Base-by-base conservation (phyloP, 805 yeast genomes). In the Spathaspora passalidarum region DNA sequence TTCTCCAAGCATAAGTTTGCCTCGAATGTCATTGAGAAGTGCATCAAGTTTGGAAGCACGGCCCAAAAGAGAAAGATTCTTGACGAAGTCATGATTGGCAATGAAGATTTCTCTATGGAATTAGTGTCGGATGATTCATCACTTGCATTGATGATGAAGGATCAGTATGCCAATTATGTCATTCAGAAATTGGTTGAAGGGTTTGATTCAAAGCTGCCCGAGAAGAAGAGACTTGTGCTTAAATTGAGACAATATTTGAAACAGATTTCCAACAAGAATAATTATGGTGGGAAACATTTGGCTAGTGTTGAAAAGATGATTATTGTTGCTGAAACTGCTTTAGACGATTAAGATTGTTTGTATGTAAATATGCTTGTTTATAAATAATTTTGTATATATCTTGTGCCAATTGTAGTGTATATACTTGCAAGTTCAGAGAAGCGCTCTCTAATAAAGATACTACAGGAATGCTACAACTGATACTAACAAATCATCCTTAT, bases 1-100 rank as follows among this genome's bases (percentile, higher is more conserved):
- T 85, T 90, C 48, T 88, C 97, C n/a, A 86, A 88, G 59, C 99
- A 94, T 71, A 94, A 94, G 67, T 94, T 90, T 72, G 98, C 99
- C 2, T 89, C 97, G 0, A 94, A 94, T 64, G 99, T 95, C 23
- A 96, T 94, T 54, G 99, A 94, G 65, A 90, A 88, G 63, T 88
- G 96, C 56, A 88, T 94, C 47, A 76, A 87, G 46, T 79, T 75
- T 63, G 95, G 96, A 40, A 73, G 79, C 14, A 63, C 69, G 7
- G 71, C 66, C 5, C 95, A 90, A 63, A 77, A 90, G 51, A 66
- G 70, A 49, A 61, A 72, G 32, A 78, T 92, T 35, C 78, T 86
- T 48, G 80, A 78, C 46, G 86, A 81, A 56, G 88, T 92, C 13
- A 66, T 85, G 66, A 68, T 78, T 23, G 72, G 70, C 1, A 72